Evolutionary conservation across 495 filamentous ascomycete species (phyloP), one percentile per base, ranked within the genome.

Genomic region (Penicillium paradoxum): DNA sequence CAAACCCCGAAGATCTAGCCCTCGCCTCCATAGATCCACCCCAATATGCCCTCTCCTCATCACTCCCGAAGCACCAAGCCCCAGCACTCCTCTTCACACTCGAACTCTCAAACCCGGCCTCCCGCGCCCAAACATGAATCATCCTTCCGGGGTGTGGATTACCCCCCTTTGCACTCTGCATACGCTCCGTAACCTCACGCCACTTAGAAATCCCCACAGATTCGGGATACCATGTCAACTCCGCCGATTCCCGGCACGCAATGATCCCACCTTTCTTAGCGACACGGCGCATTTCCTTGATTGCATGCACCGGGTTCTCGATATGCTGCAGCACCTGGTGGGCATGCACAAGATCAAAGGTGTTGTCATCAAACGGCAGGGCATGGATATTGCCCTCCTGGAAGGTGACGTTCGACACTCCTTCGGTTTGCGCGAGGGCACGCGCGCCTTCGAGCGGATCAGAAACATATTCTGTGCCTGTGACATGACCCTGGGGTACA

Each of bases 301-400:
- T 55, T 0, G 72, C 79, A 10, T 60, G 55, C 2, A 77, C 62
- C 0, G 76, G 77, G 25, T 77, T 66, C 0, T 63, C 48, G 3
- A 84, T 56, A 55, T 87, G 82, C 14, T 77, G 67, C 6, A 86
- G 68, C 6, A 83, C 71, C 53, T 85, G 82, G 49, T 81, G 79
- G 21, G 68, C 70, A 54, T 79, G 79, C 14, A 86, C 80, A 4
- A 86, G 51, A 59, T 87, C 83, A 55, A 86, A 87, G 0, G 64
- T 69, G 30, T 68, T 62, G 42, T 83, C 79, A 9, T 57, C 41
- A 51, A 76, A 83, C 2, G 70, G 57, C 5, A 74, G 60, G 63
- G 60, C 42, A 60, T 70, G 62, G 38, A 79, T 72, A 53, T 84
- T 73, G 27, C 73, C 80, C 0, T 72, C 62, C 17, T 55, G 60